Percentiles rank a stretch among this genome's conserved stretches.
phyloP scores from a whole-genome alignment of 495 filamentous ascomycete genomes.

The Venustampulla echinocandica region DNA sequence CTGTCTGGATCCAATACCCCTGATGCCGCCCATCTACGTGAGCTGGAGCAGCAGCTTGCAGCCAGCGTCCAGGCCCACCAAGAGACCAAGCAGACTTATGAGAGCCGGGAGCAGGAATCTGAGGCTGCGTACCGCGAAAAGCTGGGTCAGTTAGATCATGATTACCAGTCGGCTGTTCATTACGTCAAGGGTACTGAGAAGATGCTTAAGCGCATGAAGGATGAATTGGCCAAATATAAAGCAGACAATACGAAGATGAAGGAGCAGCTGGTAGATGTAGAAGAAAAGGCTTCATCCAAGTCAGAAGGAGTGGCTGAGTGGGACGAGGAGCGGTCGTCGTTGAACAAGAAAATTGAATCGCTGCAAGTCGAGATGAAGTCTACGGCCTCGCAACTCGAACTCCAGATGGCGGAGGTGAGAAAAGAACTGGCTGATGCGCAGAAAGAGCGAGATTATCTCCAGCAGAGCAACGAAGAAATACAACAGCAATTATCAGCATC shows the following conservation, averaged over 20 bases:
- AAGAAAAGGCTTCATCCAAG: slow-evolving; percentile 32
- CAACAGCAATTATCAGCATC: slow-evolving; percentile 48
- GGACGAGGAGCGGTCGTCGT: slow-evolving; percentile 63
- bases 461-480: slow-evolving; percentile 45
- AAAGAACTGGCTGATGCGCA: slow-evolving; percentile 54
- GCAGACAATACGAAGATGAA: slow-evolving; percentile 74
- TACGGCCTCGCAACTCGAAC: slow-evolving; percentile 59
- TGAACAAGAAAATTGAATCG: slow-evolving; percentile 56
- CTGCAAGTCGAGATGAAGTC: slow-evolving; percentile 59
- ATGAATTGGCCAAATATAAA: slow-evolving; percentile 85
- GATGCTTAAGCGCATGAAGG: slow-evolving; percentile 98
- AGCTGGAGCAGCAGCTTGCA: slow-evolving; percentile 85
- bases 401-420: slow-evolving; percentile 57
- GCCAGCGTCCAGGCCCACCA: slow-evolving; percentile 70
- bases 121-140: slow-evolving; percentile 84
- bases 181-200: slow-evolving; percentile 99
- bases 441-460: slow-evolving; percentile 58
- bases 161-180: slow-evolving; percentile 98
- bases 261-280: slow-evolving; percentile 60
- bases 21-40: slow-evolving; percentile 70
- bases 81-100: slow-evolving; percentile 66
- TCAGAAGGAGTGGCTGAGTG: slow-evolving; percentile 47
- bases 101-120: slow-evolving; percentile 72
- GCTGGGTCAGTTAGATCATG: slow-evolving; percentile 82
- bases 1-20: slow-evolving; percentile 71